Conservation (phyloP, 2,329 filamentous ascomycete genomes). For the Septoria petroselini region DNA sequence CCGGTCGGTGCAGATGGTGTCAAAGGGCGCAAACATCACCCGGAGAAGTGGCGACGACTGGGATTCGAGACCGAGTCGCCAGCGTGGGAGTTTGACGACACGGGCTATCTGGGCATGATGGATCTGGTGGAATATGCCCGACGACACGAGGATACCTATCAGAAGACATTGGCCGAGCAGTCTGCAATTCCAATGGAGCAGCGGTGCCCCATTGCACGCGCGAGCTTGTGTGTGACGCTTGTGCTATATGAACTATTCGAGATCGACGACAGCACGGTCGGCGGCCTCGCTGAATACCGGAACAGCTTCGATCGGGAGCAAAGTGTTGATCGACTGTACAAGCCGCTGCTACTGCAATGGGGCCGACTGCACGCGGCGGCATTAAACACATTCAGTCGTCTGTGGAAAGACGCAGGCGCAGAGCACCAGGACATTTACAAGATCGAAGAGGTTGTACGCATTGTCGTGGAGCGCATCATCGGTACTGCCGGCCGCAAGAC, state of each 20-base stretch:
- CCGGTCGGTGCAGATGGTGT: conserved; percentile 30
- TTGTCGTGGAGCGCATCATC: conserved; percentile 84
- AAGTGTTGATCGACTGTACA: conserved; percentile 79
- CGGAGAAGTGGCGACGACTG: conserved; percentile 87
- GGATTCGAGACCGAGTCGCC: conserved; percentile 92
- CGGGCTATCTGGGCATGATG: conserved; percentile 95
- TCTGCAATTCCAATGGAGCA: conserved; percentile 66
- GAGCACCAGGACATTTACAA: conserved; percentile 87
- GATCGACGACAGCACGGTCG: conserved; percentile 56
- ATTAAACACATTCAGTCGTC: conserved; percentile 78
- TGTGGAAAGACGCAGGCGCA: conserved; percentile 90
- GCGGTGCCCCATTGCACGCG: conserved; percentile 81
- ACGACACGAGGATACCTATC: conserved; percentile 87
- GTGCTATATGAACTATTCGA: conserved; percentile 96
- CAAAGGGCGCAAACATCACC: conserved; percentile 64
- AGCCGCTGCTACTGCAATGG: conserved; percentile 88
- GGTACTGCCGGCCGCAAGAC: conserved; percentile 77
- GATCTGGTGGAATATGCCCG: conserved; percentile 90
- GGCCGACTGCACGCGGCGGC: conserved; percentile 82
- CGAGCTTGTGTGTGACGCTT: conserved; percentile 80
- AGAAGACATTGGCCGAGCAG: conserved; percentile 88
- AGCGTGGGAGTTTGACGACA: conserved; percentile 75
- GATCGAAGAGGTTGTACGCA: conserved; percentile 83
- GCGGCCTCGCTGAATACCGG: conserved; percentile 15
- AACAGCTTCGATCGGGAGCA: conserved; percentile 36